phyloP scores from a whole-genome alignment of 208 protist genomes.

The Wallacemonas collosoma region DNA sequence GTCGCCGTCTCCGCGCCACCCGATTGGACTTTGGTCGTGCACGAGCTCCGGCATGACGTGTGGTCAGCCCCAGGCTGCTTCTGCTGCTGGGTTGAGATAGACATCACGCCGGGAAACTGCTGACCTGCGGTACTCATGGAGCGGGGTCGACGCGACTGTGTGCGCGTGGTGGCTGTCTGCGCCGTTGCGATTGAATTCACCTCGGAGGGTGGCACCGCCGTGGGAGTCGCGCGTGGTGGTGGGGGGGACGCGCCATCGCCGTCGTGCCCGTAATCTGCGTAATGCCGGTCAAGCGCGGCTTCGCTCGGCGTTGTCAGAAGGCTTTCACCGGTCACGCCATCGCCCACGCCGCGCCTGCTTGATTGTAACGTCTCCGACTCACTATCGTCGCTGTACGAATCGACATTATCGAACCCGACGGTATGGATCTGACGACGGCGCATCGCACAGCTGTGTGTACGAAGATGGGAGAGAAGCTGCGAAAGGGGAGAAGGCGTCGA shows the following conservation, averaged over 20 bases:
- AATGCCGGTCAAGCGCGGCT: neutral
- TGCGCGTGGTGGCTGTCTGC: neutral
- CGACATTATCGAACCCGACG: neutral
- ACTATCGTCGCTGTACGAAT: neutral
- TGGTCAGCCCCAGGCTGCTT: neutral
- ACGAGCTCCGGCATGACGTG: neutral
- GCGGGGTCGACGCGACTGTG: neutral
- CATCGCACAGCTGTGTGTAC: constrained; percentile 4
- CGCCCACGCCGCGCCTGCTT: neutral
- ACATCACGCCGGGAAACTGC: neutral
- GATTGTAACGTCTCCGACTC: neutral
- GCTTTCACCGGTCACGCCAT: too few species aligned
- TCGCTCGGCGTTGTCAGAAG: neutral
- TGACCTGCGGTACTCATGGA: neutral
- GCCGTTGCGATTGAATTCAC: neutral
- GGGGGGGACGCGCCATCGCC: neutral
- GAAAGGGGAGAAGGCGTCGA: neutral
- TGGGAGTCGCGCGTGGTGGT: neutral
- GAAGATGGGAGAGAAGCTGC: neutral
- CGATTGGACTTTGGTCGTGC: neutral
- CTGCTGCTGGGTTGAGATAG: neutral
- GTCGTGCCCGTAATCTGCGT: neutral
- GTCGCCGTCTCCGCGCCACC: neutral
- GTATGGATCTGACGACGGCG: neutral
- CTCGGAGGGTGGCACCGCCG: neutral